Evolutionary conservation across 108 stramenopile genomes (phyloP), one percentile per base, ranked within the genome.

Genomic region (Cyclotella atomus): DNA sequence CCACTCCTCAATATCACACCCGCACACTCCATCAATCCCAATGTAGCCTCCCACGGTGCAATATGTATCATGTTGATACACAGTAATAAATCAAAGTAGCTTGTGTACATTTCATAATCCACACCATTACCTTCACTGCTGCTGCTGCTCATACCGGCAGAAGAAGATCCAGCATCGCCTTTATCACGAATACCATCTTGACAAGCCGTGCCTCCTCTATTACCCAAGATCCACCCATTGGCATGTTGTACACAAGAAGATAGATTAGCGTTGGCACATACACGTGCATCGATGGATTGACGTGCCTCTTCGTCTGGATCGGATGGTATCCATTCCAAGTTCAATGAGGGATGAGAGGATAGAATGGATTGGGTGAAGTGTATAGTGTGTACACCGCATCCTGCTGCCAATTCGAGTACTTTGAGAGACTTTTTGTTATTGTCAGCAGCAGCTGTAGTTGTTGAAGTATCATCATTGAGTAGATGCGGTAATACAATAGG

Each of bases 21-120:
- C 2, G 91, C 87, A 30, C 82, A 47, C 54, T 85, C 79, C 87
- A 95, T 81, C 52, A 95, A 64, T 10, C 92, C 95, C 28, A 86
- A 19, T 2, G 92, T 95, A 2, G 92, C 95, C 33, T 72, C 70
- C 92, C 92, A 95, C 2, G 95, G 92, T 9, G 88, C 82, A 28
- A 95, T 93, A 72, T 95, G 95, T 38, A 93, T 91, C 92, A 95
- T 91, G 67, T 95, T 95, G 64, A 91, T 90, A 61, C 83, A 85
- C 25, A 86, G 35, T 14, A 91, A 83, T 7, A 91, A 34, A 83
- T 93, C 88, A 36, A 85, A 63, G 15, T 75, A 74, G 25, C n/a
- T n/a, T n/a, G n/a, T n/a, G n/a, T n/a, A n/a, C n/a, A n/a, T n/a
- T n/a, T n/a, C n/a, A n/a, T n/a, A n/a, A n/a, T n/a, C n/a, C n/a